A percentile compares a stretch with the other conserved stretches of the same genome.
These are phyloP conservation scores for Tricholoma terreum DNA, from an alignment of 768 basidiomycete genomes.

Conservation along the genomic window DNA sequence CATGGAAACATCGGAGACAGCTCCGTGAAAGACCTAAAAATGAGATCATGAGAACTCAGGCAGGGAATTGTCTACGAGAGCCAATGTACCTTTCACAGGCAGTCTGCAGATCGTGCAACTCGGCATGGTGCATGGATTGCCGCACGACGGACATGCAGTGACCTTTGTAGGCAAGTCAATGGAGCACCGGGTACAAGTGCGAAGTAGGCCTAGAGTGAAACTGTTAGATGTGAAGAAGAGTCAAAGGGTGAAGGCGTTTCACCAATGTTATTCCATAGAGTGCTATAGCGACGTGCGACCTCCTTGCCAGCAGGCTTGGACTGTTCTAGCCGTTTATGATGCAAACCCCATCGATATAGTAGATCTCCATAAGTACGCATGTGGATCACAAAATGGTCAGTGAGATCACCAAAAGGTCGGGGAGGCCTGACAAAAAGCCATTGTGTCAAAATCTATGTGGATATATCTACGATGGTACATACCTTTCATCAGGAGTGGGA, in stretches of 20 bases:
- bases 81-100: conserved; percentile 59
- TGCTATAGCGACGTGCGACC: conserved; percentile 12
- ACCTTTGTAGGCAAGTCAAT: conserved; percentile 29
- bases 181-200: conserved; percentile 46
- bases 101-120: conserved; percentile 73
- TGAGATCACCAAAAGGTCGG: conserved; percentile 35
- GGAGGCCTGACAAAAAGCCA: conserved; percentile 17
- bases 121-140: conserved; percentile 40
- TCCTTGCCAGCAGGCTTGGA: conserved; percentile 56
- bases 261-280: conserved; percentile 34
- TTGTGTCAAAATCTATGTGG: conserved; percentile 7
- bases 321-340: conserved; percentile 69
- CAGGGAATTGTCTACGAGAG: background rate
- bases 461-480: background rate
- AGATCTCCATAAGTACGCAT: conserved; percentile 72
- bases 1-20: conserved; percentile 61
- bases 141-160: conserved; percentile 42
- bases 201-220: conserved; percentile 39
- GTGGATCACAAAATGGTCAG: conserved; percentile 48
- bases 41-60: conserved; percentile 1
- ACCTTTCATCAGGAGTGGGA: conserved; percentile 22
- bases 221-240: background rate
- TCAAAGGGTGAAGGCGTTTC: conserved; percentile 12
- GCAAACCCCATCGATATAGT: conserved; percentile 69
- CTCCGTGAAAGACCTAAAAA: conserved; percentile 55